These are phyloP conservation scores for Exophiala sideris DNA, from an alignment of 2,329 filamentous ascomycete genomes.

Conservation along the genomic window DNA sequence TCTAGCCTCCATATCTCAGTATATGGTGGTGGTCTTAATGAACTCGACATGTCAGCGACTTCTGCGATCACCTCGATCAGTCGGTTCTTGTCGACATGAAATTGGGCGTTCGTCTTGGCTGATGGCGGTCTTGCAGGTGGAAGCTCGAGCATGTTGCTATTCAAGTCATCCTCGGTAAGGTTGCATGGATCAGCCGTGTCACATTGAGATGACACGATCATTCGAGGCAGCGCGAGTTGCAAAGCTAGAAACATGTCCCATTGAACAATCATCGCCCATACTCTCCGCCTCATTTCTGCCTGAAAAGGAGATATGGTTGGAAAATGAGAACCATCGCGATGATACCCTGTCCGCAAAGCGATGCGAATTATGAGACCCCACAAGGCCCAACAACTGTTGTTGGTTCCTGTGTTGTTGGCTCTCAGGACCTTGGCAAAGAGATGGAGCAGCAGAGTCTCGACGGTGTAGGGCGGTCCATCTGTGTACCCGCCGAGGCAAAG, in stretches of 20 bases:
- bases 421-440: slow-evolving; percentile 52
- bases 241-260: slow-evolving; percentile 61
- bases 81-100: slow-evolving; percentile 32
- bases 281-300: slow-evolving; percentile 50
- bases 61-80: slow-evolving; percentile 29
- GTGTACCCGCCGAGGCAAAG: slow-evolving; percentile 48
- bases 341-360: slow-evolving; percentile 60
- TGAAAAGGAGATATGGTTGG: slow-evolving; percentile 53
- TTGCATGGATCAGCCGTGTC: slow-evolving; percentile 60
- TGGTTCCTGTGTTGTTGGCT: slow-evolving; percentile 49
- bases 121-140: slow-evolving; percentile 52
- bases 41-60: slow-evolving; percentile 23
- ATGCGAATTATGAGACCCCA: slow-evolving; percentile 52
- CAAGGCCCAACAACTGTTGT: slow-evolving; percentile 1
- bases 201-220: slow-evolving; percentile 57
- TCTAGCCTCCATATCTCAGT: slow-evolving; percentile 27
- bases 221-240: slow-evolving; percentile 62
- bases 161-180: slow-evolving; percentile 59
- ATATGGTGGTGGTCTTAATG: slow-evolving; percentile 19
- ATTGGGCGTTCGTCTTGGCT: slow-evolving; percentile 40
- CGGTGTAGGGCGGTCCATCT: slow-evolving; percentile 22
- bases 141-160: slow-evolving; percentile 47
- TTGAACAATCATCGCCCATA: slow-evolving; percentile 47
- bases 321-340: slow-evolving; percentile 53
- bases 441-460: slow-evolving; percentile 35